Base-by-base conservation (phyloP, 495 filamentous ascomycete genomes). In the Hamigera avellanea region DNA sequence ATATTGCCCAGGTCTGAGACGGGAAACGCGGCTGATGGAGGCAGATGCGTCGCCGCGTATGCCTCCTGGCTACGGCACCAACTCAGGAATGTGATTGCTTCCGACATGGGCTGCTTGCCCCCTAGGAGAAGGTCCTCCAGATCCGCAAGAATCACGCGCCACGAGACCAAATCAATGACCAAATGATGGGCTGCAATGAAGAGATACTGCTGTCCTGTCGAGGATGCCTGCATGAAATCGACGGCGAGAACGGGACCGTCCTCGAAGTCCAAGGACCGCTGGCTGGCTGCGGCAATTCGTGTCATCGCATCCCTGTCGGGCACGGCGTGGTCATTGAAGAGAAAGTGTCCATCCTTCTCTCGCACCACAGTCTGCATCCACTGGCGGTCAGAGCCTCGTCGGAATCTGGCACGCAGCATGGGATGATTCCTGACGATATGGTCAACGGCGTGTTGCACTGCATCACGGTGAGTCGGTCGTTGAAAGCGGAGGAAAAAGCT, bases 331-430 rank as follows among this genome's bases (percentile, higher is more conserved):
- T 34, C 28, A 14, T 33, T 14, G 29, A 54, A 53, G 1, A 13
- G 8, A n/a, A n/a, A n/a, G 23, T 42, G 42, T 8, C 32, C 32
- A 8, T 34, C 10, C 6, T 28, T n/a, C 10, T 45, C 36, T 17
- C 32, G 33, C 14, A 19, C 14, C 13, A 53, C 32, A 19, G 26
- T 26, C 32, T 54, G 48, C 14, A 35, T 37, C 51, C 55, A 59
- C 17, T 46, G 36, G 7, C 41, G 41, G 14, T 48, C 36, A 29
- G 30, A 19, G 3, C 35, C 32, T 32, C 39, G 54, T 16, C 36
- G 51, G 43, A 75, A 81, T n/a, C 76, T 67, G 10, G 67, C 67
- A 32, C 74, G 60, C 13, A 81, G 59, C 75, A 80, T 79, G 12
- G 71, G 61, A 39, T 81, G 76, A 15, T 64, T 67, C 1, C 51